Evolutionary conservation across 371 early-diverging fungal genomes (phyloP).

Genomic region (Mucor ambiguus): DNA sequence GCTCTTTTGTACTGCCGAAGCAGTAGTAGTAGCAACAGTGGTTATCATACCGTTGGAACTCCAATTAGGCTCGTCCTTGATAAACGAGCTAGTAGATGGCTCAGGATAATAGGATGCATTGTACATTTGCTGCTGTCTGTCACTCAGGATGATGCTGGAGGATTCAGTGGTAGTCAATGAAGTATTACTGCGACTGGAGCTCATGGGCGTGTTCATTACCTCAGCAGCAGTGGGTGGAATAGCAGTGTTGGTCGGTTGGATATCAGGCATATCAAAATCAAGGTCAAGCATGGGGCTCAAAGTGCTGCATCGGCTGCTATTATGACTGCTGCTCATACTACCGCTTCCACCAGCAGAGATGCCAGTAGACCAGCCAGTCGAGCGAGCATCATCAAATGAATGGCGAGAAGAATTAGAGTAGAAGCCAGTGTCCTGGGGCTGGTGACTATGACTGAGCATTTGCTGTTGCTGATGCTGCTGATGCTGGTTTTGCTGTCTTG

Average conservation of each 20-base stretch:
- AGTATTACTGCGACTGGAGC: constrained; percentile 4
- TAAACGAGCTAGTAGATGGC: neutral
- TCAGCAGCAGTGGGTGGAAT: neutral
- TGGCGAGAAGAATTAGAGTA: constrained; percentile 15
- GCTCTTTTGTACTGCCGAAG: neutral
- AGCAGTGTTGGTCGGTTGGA: neutral
- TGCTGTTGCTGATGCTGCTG: neutral
- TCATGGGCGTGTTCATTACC: neutral
- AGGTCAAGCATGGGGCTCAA: constrained; percentile 34
- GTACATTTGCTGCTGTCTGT: neutral
- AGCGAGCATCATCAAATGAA: constrained; percentile 21
- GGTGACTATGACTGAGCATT: constrained; percentile 7
- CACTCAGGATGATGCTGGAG: neutral
- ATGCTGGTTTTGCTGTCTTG: neutral
- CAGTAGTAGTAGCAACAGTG: neutral
- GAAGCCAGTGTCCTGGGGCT: neutral
- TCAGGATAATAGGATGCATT: neutral
- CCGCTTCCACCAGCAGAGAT: constrained; percentile 15
- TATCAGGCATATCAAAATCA: constrained; percentile 34
- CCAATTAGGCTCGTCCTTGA: neutral
- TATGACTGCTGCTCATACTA: constrained; percentile 8
- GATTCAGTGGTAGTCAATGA: neutral
- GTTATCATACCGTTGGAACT: neutral
- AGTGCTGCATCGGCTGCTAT: constrained; percentile 35
- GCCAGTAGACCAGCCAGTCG: constrained; percentile 19